Percentiles rank a stretch among this genome's conserved stretches.
Evolutionary conservation across 805 yeast genomes (phyloP).

Genomic region (Barnettozyma sucrosica): DNA sequence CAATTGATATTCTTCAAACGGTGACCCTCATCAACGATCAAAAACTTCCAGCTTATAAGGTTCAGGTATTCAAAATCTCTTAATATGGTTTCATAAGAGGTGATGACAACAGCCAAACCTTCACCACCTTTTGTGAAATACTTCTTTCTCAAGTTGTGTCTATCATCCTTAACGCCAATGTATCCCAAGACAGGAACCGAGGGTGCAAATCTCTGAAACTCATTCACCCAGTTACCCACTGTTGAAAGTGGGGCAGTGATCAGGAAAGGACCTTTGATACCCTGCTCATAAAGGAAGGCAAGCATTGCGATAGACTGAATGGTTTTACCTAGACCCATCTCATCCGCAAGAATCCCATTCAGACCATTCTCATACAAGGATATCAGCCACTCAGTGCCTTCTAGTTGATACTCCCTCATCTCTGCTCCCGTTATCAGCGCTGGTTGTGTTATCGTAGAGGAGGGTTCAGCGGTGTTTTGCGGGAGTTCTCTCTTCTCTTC

Average conservation of each 20-base stretch:
- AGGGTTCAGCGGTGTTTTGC: slow-evolving; percentile 20
- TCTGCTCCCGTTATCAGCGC: slow-evolving; percentile 46
- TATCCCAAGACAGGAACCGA: slow-evolving; percentile 54
- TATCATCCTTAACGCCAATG: slow-evolving; percentile 54
- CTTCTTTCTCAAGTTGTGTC: slow-evolving; percentile 39
- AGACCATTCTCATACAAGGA: slow-evolving; percentile 89
- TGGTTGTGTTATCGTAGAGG: slow-evolving; percentile 42
- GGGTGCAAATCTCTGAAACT: slow-evolving; percentile 72
- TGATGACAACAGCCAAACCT: slow-evolving; percentile 51
- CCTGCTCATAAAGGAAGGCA: slow-evolving; percentile 71
- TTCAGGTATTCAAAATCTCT: slow-evolving; percentile 56
- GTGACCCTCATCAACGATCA: slow-evolving; percentile 95
- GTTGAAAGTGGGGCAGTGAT: slow-evolving; percentile 83
- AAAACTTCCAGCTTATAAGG: slow-evolving; percentile 63
- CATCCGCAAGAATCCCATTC: slow-evolving; percentile 94
- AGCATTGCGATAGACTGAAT: slow-evolving; percentile 79
- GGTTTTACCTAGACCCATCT: slow-evolving; percentile 96
- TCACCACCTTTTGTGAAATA: slow-evolving; percentile 18
- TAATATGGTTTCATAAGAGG: slow-evolving; percentile 78
- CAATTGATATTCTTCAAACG: slow-evolving; percentile 82
- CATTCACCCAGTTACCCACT: slow-evolving; percentile 77
- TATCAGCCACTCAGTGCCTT: slow-evolving; percentile 87
- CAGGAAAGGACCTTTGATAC: slow-evolving; percentile 70
- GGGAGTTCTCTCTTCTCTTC: slow-evolving; percentile 17
- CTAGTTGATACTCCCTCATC: slow-evolving; percentile 79